Evolutionary conservation across 2,329 filamentous ascomycete species (phyloP), one percentile per base, ranked within the genome.

Genomic region (Calycina marina): DNA sequence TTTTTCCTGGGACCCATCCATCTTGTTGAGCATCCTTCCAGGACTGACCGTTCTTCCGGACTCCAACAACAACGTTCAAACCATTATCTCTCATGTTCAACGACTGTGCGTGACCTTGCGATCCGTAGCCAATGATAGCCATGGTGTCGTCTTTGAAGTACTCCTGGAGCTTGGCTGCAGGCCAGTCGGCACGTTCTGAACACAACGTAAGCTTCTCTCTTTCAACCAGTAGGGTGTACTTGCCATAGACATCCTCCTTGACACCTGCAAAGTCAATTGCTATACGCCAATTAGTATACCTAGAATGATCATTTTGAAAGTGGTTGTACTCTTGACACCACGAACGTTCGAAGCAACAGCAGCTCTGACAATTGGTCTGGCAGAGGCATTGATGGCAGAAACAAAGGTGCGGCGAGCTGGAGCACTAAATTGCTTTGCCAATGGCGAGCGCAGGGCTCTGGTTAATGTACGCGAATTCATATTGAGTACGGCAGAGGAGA

Each of bases 91-190:
- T 88, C 59, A 98, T 81, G 76, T 98, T 98, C 44, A 98, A 83
- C 60, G 90, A 92, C 69, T 98, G 90, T 50, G 90, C 90, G 72
- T 98, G 90, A 54, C 90, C 90, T 69, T 94, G 86, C 44, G 86
- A 94, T 29, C 77, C 90, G 66, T 98, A 98, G 60, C 90, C 90
- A 62, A 98, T 98, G 56, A 98, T 80, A 56, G 90, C 90, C 52
- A 98, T 83, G 49, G 88, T 96, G 65, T 98, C 90, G 67, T 98
- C 75, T 76, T 96, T 96, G 82, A 98, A 98, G 78, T 88, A 98
- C 46, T 96, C 84, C 82, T 90, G 69, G 58, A 98, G 84, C 79
- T 93, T 96, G 72, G 94, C 88, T 61, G 80, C 76, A 49, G 90
- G 90, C 90, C 90, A 98, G 69, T 98, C 90, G 58, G 73, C 82